Evolutionary conservation across 768 basidiomycete species (phyloP), one percentile per base, ranked within the genome.

Genomic region (Suillus brevipes): DNA sequence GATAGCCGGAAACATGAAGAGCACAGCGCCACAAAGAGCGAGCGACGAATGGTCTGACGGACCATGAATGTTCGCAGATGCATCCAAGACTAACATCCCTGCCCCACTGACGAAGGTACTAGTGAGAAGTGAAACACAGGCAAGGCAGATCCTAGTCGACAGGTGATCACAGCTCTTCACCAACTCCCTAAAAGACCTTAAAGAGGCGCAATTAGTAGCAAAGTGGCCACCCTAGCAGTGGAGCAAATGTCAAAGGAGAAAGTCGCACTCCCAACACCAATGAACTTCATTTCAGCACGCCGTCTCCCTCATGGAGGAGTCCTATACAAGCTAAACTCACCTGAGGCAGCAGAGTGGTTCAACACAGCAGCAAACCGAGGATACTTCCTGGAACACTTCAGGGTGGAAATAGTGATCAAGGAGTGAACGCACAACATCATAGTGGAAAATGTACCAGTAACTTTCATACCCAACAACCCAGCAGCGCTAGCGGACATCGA

Each of bases 381-480:
- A 2, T n/a, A 38, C 0, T 72, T 74, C 37, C 65, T 66, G 1
- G 20, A 36, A 8, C 1, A 4, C 9, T 47, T 63, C 6, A 20
- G 56, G 0, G 56, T 28, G 13, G 56, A 62, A 2, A 63, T 69
- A 28, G 40, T 42, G 28, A 58, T 62, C 47, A 60, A 56, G 20
- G 55, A 62, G 2, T 47, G 60, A 2, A 0, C 20, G 6, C 66
- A 65, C 50, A 23, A 60, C 4, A 59, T 68, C 0, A 43, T 76
- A 2, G 70, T 67, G 4, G 67, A 72, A 18, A 72, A 63, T 36
- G 71, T 78, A 4, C 73, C 75, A 1, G 59, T 69, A 1, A 31
- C 58, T 0, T 70, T 72, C 55, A 55, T 69, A 47, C 67, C 69
- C 0, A 50, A 38, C 18, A 16, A 50, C 16, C 47, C 59, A 12